These are phyloP conservation scores for Lachnellula willkommii DNA, from an alignment of 2,329 filamentous ascomycete genomes.

Conservation along the genomic window DNA sequence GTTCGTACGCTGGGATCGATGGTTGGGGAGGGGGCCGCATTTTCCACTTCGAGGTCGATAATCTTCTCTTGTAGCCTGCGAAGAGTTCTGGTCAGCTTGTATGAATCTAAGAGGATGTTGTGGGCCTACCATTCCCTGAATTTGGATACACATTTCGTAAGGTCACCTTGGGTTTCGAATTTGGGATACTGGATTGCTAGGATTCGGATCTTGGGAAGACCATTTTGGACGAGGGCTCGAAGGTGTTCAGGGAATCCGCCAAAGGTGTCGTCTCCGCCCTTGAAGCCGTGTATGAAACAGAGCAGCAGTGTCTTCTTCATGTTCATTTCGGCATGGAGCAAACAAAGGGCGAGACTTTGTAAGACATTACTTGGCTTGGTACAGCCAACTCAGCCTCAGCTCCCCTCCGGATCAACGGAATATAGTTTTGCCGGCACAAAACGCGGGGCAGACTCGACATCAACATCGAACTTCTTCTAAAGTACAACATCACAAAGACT, in stretches of 20 bases:
- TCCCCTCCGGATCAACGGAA: not conserved
- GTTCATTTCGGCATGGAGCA: slow-evolving; percentile 28
- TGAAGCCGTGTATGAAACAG: slow-evolving; percentile 86
- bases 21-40: slow-evolving; percentile 73
- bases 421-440: not conserved
- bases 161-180: slow-evolving; percentile 76
- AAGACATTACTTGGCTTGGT: slow-evolving; percentile 25
- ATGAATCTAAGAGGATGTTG: not conserved
- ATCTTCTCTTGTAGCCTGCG: slow-evolving; percentile 79
- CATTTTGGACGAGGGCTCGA: slow-evolving; percentile 55
- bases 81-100: slow-evolving; percentile 3
- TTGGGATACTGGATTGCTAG: slow-evolving; percentile 68
- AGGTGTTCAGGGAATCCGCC: slow-evolving; percentile 70
- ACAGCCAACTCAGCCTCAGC: not conserved
- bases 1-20: slow-evolving; percentile 80
- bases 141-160: slow-evolving; percentile 62
- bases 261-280: slow-evolving; percentile 77
- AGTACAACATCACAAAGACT: too few species aligned
- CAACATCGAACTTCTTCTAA: too few species aligned
- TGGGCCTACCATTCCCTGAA: slow-evolving; percentile 65
- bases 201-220: slow-evolving; percentile 65
- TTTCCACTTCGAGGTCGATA: slow-evolving; percentile 87
- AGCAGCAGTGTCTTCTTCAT: slow-evolving; percentile 77
- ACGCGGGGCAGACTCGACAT: too few species aligned
- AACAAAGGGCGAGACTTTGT: not conserved